A percentile compares a stretch with the other conserved stretches of the same genome.
Evolutionary conservation across 352 stramenopile genomes (phyloP).

Genomic region (Globisporangium emineosum): DNA sequence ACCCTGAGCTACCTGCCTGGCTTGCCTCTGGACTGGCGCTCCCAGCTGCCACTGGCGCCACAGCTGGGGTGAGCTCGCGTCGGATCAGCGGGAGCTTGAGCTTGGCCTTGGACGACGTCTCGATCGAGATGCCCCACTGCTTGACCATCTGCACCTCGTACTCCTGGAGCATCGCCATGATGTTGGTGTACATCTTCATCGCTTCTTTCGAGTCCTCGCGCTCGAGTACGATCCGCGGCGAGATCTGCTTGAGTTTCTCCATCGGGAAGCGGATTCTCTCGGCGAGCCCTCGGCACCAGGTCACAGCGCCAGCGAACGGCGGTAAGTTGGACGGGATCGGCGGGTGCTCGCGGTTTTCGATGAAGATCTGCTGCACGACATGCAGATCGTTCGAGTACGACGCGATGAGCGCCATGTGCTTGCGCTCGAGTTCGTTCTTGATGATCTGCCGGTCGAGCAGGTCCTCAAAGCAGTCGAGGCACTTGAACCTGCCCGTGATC

Average conservation of each 20-base stretch:
- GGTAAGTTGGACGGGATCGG: conserved; percentile 88
- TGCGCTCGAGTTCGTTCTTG: conserved; percentile 88
- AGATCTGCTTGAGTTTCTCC: conserved; percentile 82
- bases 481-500: conserved; percentile 84
- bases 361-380: conserved; percentile 87
- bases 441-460: conserved; percentile 82
- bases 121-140: conserved; percentile 76
- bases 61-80: conserved; percentile 27
- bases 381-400: conserved; percentile 82
- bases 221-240: conserved; percentile 76
- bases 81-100: conserved; percentile 86
- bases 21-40: background rate
- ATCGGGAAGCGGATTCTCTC: conserved; percentile 90
- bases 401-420: conserved; percentile 76
- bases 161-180: conserved; percentile 80
- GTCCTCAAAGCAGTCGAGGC: conserved; percentile 90
- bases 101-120: conserved; percentile 79
- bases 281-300: conserved; percentile 84
- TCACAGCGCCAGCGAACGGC: conserved; percentile 88
- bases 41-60: no score
- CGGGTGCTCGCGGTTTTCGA: conserved; percentile 83
- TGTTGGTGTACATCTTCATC: conserved; percentile 88
- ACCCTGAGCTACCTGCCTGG: background rate
- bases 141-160: conserved; percentile 83
- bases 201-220: conserved; percentile 88